Conservation (phyloP, 805 yeast species). For the Wickerhamomyces xylosicus region DNA sequence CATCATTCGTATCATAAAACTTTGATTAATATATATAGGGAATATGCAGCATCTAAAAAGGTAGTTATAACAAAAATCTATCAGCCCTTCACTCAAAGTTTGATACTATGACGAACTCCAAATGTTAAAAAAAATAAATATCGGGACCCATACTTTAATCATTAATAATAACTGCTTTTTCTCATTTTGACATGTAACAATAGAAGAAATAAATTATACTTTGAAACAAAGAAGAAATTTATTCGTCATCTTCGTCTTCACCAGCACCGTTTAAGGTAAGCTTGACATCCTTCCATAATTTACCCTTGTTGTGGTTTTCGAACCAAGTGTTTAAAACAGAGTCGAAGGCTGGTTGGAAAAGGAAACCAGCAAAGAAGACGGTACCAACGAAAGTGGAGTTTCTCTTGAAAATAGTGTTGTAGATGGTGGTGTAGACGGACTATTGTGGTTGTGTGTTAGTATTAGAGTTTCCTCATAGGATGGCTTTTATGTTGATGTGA, state of each 20-base stretch:
- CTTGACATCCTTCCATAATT: conserved; percentile 78
- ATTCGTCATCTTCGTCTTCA: conserved; percentile 47
- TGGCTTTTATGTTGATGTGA: too few species aligned
- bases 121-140: too few species aligned
- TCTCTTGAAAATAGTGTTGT: conserved; percentile 74
- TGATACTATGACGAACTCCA: background rate
- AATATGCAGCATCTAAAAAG: background rate
- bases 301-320: conserved; percentile 73
- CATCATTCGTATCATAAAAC: background rate
- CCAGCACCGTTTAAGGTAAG: conserved; percentile 45
- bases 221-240: conserved; percentile 12
- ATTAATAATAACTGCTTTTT: background rate
- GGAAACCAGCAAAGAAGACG: conserved; percentile 74
- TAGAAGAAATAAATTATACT: background rate
- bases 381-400: conserved; percentile 82
- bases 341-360: conserved; percentile 74
- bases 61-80: background rate
- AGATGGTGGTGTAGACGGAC: conserved; percentile 37
- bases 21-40: background rate
- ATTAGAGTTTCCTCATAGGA: background rate
- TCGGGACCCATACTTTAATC: background rate
- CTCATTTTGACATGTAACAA: background rate
- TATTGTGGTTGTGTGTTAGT: conserved; percentile 8
- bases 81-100: background rate
- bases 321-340: conserved; percentile 57